A percentile compares a stretch with the other conserved stretches of the same genome.
phyloP scores from a whole-genome alignment of 495 filamentous ascomycete species.

The Acidiella bohemica region DNA sequence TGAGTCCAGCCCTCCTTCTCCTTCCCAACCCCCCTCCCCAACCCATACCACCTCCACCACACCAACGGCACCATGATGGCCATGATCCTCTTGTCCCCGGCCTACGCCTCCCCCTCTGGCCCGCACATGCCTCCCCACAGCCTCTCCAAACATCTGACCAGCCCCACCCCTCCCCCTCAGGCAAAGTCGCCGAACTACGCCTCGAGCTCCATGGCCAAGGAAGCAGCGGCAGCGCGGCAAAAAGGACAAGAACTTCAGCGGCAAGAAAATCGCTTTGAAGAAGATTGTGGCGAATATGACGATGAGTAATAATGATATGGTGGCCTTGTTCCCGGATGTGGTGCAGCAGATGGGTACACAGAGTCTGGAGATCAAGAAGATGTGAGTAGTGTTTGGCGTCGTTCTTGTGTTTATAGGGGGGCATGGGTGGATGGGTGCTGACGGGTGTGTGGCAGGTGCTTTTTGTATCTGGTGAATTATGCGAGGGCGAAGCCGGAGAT shows the following conservation, averaged over 20 bases:
- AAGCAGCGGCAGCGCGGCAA: slow-evolving; percentile 82
- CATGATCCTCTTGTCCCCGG: background rate
- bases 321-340: slow-evolving; percentile 89
- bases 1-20: slow-evolving; percentile 42
- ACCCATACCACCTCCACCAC: too few relatives aligned
- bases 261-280: slow-evolving; percentile 98
- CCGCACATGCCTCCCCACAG: background rate
- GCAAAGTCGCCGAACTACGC: slow-evolving; percentile 96
- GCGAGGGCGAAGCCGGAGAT: slow-evolving; percentile 87
- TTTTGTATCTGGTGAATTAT: slow-evolving; percentile 94
- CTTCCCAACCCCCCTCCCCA: too few relatives aligned
- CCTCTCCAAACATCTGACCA: too few relatives aligned
- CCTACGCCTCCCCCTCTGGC: background rate
- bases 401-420: background rate
- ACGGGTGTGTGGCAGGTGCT: slow-evolving; percentile 53
- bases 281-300: slow-evolving; percentile 99
- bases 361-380: slow-evolving; percentile 98
- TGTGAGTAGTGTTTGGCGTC: slow-evolving; percentile 42
- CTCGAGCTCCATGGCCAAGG: too few relatives aligned
- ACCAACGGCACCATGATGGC: background rate
- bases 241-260: slow-evolving; percentile 94
- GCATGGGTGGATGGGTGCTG: background rate
- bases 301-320: slow-evolving; percentile 99
- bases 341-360: slow-evolving; percentile 87
- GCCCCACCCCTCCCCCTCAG: slow-evolving; percentile 39